Conservation (phyloP, 345 rosid species). For the Murraya koenigii region DNA sequence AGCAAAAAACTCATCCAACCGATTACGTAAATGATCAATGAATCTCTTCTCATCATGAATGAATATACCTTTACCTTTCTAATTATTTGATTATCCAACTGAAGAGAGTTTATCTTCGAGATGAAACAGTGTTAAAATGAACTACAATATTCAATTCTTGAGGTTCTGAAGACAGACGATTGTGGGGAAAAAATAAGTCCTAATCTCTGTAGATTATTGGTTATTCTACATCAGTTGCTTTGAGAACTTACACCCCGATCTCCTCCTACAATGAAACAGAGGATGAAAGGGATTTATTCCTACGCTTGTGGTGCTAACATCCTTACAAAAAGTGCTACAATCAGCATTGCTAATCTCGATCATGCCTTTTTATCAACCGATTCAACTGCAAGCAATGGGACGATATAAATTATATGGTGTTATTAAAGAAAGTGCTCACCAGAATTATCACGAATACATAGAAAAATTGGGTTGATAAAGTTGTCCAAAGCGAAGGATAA, state of each 20-base stretch:
- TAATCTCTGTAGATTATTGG: not conserved
- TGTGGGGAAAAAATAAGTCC: too few relatives aligned
- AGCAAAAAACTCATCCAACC: too few relatives aligned
- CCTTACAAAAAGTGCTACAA: not conserved
- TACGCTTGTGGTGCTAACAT: not conserved
- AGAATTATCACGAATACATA: not conserved
- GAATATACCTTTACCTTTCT: not conserved
- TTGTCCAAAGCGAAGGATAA: not conserved
- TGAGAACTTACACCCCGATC: not conserved
- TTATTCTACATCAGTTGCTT: slow-evolving; percentile 1
- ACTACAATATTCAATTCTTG: too few relatives aligned
- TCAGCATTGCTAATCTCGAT: not conserved
- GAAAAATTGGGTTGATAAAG: too few relatives aligned
- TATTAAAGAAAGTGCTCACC: not conserved
- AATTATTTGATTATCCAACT: not conserved
- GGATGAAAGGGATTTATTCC: not conserved
- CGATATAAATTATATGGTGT: not conserved
- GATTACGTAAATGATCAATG: too few relatives aligned
- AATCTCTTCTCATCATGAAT: too few relatives aligned
- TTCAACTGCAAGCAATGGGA: not conserved
- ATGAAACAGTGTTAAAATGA: too few relatives aligned
- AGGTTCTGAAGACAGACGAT: too few relatives aligned
- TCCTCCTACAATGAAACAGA: not conserved
- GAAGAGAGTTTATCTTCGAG: not conserved
- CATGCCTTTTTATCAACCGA: not conserved